A percentile compares a stretch with the other conserved stretches of the same genome.
Conservation (phyloP, 805 yeast species). For the Kodamaea restingae region DNA sequence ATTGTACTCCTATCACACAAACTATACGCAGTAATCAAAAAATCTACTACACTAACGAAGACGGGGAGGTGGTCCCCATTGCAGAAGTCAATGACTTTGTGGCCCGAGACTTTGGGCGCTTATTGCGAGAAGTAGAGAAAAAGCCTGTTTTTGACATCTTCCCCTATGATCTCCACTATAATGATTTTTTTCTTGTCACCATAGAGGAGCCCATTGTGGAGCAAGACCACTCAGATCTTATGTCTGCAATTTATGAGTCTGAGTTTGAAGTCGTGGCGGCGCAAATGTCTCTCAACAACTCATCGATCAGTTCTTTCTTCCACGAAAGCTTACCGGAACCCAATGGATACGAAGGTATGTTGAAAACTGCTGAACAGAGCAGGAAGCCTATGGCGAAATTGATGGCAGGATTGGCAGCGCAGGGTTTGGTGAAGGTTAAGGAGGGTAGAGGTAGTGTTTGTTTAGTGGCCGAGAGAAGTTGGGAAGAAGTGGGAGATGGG, state of each 20-base stretch:
- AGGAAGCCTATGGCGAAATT: conserved; percentile 10
- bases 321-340: conserved; percentile 3
- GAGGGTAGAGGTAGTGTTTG: conserved; percentile 16
- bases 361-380: conserved; percentile 11
- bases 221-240: conserved; percentile 21
- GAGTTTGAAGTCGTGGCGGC: conserved; percentile 28
- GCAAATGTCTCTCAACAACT: conserved; percentile 17
- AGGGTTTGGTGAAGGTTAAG: conserved; percentile 20
- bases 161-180: conserved; percentile 31
- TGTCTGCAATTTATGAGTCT: conserved; percentile 19
- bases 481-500: not conserved
- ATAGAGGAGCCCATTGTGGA: conserved; percentile 26
- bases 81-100: conserved; percentile 2
- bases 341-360: conserved; percentile 16
- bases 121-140: not conserved
- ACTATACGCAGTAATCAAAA: not conserved
- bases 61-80: not conserved
- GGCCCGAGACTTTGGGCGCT: not conserved
- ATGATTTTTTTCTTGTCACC: conserved; percentile 24
- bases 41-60: not conserved
- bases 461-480: conserved; percentile 7
- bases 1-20: not conserved
- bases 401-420: conserved; percentile 19
- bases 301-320: conserved; percentile 15
- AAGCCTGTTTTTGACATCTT: not conserved